Evolutionary conservation across 176 grass and related monocot species (phyloP).

Genomic region (Panicum miliaceum): DNA sequence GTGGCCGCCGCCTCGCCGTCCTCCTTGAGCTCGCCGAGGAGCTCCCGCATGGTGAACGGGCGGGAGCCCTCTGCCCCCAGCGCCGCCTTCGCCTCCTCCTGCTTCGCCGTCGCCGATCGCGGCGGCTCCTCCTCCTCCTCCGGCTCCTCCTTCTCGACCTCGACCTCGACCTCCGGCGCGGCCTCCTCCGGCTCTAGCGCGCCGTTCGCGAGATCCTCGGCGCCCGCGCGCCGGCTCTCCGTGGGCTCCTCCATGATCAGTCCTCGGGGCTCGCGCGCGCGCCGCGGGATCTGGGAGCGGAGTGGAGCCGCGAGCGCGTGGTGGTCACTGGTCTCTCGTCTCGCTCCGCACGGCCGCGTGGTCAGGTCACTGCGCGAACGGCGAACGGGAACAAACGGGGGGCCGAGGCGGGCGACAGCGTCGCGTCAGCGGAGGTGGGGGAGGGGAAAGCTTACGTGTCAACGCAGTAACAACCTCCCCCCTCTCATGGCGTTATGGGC

Average conservation of each 20-base stretch:
- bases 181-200: constrained; percentile 21
- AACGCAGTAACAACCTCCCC: background rate
- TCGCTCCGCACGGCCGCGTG: constrained; percentile 36
- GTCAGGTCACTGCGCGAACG: constrained; percentile 35
- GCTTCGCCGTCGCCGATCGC: constrained; percentile 53
- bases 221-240: constrained; percentile 3
- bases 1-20: constrained; percentile 44
- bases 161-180: constrained; percentile 27
- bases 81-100: constrained; percentile 47
- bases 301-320: constrained; percentile 22
- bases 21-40: constrained; percentile 86
- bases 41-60: constrained; percentile 77
- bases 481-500: background rate
- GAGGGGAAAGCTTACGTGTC: constrained; percentile 39
- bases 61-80: constrained; percentile 57
- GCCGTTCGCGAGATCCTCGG: constrained; percentile 37
- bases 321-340: constrained; percentile 42
- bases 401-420: background rate
- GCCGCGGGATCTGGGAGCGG: constrained; percentile 37
- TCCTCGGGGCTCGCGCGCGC: background rate
- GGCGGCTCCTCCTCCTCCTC: constrained; percentile 52
- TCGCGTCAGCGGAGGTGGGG: constrained; percentile 14
- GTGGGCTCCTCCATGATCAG: constrained; percentile 45
- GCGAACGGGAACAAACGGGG: background rate
- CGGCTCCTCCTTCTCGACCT: constrained; percentile 42